Evolutionary conservation across 2,329 filamentous ascomycete species (phyloP).

Genomic region (Dactylellina parvicollis): DNA sequence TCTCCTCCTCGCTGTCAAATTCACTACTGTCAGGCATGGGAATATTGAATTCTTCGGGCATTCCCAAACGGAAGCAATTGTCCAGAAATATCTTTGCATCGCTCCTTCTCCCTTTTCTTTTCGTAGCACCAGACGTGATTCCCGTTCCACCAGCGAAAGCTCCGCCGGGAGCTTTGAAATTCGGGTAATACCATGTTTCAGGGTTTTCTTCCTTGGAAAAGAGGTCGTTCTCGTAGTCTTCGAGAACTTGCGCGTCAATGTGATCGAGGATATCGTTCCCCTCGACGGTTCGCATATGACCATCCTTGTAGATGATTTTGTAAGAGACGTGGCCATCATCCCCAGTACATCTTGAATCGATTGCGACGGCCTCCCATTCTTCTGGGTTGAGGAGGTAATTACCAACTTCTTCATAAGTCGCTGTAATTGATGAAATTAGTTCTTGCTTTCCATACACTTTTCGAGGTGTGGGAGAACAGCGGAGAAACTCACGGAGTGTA

Average conservation of each 20-base stretch:
- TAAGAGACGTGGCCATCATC: constrained; percentile 35
- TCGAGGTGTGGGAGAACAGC: not conserved
- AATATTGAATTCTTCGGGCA: constrained; percentile 44
- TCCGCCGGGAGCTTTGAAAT: constrained; percentile 38
- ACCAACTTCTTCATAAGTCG: constrained; percentile 39
- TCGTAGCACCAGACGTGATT: constrained; percentile 31
- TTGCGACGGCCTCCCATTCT: constrained; percentile 42
- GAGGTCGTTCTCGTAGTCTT: constrained; percentile 43
- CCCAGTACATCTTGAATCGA: constrained; percentile 40
- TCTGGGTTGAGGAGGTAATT: constrained; percentile 43
- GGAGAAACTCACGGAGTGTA: constrained; percentile 22
- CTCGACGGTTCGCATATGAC: constrained; percentile 27
- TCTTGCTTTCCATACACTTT: not conserved
- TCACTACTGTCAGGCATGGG: constrained; percentile 41
- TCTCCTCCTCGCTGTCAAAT: constrained; percentile 7
- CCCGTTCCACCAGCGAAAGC: constrained; percentile 42
- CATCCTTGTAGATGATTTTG: constrained; percentile 45
- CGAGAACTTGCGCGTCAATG: constrained; percentile 27
- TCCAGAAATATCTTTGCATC: constrained; percentile 32
- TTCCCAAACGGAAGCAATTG: constrained; percentile 30
- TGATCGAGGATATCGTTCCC: constrained; percentile 21
- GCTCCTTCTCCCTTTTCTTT: constrained; percentile 35
- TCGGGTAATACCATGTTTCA: constrained; percentile 49
- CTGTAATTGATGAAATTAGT: not conserved
- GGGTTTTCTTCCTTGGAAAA: constrained; percentile 44